These are phyloP conservation scores for Somion occarium DNA, from an alignment of 1,284 basidiomycete genomes.

Conservation along the genomic window DNA sequence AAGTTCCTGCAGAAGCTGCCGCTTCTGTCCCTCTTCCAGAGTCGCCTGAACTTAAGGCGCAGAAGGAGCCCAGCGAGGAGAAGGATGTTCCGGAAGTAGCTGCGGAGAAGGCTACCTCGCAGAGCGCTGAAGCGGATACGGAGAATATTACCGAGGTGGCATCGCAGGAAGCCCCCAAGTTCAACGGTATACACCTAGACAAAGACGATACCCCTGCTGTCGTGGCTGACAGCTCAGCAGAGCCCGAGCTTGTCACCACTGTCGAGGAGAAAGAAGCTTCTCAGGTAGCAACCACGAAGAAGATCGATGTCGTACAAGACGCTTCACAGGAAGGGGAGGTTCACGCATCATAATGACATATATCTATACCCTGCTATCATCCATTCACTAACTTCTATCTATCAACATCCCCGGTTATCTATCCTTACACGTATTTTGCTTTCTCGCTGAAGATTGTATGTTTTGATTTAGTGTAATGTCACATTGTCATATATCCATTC, in stretches of 20 bases:
- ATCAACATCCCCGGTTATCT: background rate
- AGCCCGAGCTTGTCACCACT: background rate
- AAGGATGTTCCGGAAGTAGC: conserved; percentile 3
- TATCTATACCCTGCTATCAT: background rate
- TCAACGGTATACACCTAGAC: conserved; percentile 1
- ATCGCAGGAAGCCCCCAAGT: background rate
- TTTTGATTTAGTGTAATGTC: conserved; percentile 5
- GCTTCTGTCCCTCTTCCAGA: conserved; percentile 48
- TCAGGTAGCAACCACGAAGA: background rate
- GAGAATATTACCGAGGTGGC: background rate
- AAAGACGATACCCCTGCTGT: background rate
- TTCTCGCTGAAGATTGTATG: conserved; percentile 4
- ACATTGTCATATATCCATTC: conserved; percentile 3
- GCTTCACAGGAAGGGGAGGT: background rate
- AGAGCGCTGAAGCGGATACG: background rate
- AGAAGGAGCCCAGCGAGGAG: conserved; percentile 11
- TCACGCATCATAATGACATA: background rate
- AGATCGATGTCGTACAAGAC: background rate
- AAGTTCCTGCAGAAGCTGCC: conserved; percentile 34
- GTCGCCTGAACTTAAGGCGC: conserved; percentile 25
- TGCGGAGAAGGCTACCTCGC: background rate
- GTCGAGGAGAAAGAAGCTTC: background rate
- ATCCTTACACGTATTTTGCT: background rate
- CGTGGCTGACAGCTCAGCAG: background rate
- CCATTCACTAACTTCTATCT: too few relatives aligned